Evolutionary conservation across 2,329 filamentous ascomycete species (phyloP), one percentile per base, ranked within the genome.

Genomic region (Colletotrichum acutatum): DNA sequence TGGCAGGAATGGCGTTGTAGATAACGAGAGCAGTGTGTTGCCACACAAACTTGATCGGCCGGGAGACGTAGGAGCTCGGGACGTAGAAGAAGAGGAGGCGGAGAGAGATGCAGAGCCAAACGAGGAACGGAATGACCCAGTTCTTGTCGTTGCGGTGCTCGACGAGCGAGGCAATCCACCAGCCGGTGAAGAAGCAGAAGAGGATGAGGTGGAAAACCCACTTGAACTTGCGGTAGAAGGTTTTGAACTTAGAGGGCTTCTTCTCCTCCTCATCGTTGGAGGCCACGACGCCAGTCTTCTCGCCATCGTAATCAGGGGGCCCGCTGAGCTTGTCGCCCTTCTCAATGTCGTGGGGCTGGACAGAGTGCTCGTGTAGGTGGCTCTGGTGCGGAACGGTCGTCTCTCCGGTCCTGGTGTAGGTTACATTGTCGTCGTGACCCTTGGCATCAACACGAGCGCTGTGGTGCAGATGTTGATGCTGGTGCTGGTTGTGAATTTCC

Each of bases 81-180:
- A 96, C 84, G 79, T 94, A 91, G 83, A 94, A 90, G 80, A 92
- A 93, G 79, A 97, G 76, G 61, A 97, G 81, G 42, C 95, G 92
- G 63, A 97, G 85, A 12, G 89, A 90, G 77, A 97, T 91, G 76
- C 86, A 88, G 58, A 97, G 89, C 86, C 92, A 97, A 59, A 98
- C 80, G 63, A 97, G 86, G 83, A 97, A 97, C 0, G 95, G 95
- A 62, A 95, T 90, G 69, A 97, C 83, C 95, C 95, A 97, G 78
- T 94, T 94, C 82, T 86, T 87, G 78, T 95, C 90, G 72, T 92
- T 77, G 72, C 90, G 90, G 80, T 96, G 94, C 66, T 94, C 85
- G 72, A 95, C 86, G 60, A 96, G 84, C 67, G 91, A 90, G 7
- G 92, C 91, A 75, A 95, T 92, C 93, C 93, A 95, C 93, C 93